Conservation (phyloP, 2,329 filamentous ascomycete genomes). For the Xenoacremonium recifei region DNA sequence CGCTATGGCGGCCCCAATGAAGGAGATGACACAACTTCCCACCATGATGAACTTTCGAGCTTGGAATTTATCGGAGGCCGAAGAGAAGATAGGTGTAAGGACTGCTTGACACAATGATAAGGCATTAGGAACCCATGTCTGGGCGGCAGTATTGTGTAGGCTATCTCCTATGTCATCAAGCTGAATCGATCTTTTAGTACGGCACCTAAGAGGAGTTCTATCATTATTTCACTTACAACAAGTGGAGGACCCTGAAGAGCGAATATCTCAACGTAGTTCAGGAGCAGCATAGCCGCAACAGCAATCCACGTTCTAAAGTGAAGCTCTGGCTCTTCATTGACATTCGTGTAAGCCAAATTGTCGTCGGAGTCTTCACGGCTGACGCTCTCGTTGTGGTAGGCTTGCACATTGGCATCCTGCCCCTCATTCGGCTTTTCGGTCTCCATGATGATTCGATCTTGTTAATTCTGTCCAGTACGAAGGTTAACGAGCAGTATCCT, state of each 20-base stretch:
- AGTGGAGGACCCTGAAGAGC: conserved; percentile 3
- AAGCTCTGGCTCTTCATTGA: conserved; percentile 3
- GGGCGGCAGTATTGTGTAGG: not conserved
- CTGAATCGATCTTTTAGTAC: not conserved
- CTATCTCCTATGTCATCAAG: conserved; percentile 1
- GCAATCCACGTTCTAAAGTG: conserved; percentile 2
- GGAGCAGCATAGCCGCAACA: conserved; percentile 3
- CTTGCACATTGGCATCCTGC: no score
- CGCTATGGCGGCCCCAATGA: conserved; percentile 2
- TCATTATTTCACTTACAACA: conserved; percentile 1
- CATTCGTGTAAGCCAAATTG: conserved; percentile 23
- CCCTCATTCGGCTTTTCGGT: no score
- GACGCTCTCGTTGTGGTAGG: no score
- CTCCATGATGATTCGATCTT: no score
- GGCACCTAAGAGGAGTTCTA: not conserved
- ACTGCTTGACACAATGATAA: conserved; percentile 2
- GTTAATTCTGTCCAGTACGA: no score
- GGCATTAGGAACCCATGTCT: conserved; percentile 2
- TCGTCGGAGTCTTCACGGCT: no score
- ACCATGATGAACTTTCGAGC: conserved; percentile 4
- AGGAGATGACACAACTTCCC: not conserved
- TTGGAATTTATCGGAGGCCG: conserved; percentile 2
- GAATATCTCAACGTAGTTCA: conserved; percentile 3
- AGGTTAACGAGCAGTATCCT: no score
- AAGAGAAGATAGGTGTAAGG: conserved; percentile 1